Conservation (phyloP, 2,329 filamentous ascomycete species). For the Ilyonectria destructans region DNA sequence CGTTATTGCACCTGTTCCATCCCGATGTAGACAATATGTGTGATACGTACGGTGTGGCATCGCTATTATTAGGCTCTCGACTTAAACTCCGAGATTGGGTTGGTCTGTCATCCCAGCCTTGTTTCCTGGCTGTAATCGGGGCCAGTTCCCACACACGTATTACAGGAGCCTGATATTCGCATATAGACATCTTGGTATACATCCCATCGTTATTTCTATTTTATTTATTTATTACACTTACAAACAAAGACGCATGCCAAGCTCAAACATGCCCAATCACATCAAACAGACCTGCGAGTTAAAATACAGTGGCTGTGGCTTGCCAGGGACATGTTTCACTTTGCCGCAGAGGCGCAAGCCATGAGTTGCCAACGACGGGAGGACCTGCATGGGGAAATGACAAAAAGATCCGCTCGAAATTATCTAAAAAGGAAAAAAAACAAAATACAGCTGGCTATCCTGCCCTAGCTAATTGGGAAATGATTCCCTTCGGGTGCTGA, state of each 20-base stretch:
- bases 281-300: background rate
- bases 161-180: too few species aligned
- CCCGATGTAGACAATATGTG: background rate
- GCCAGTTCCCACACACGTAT: too few species aligned
- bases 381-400: slow-evolving; percentile 12
- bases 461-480: slow-evolving; percentile 42
- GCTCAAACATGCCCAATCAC: too few species aligned
- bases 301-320: slow-evolving; percentile 17
- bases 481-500: slow-evolving; percentile 44
- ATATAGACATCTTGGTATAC: too few species aligned
- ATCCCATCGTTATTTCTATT: too few species aligned
- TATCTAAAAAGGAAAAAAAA: slow-evolving; percentile 17
- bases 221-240: too few species aligned
- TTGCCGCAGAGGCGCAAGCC: slow-evolving; percentile 11
- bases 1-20: background rate
- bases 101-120: background rate
- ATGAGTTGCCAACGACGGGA: background rate
- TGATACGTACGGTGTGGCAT: background rate
- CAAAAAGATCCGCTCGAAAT: background rate
- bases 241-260: too few species aligned
- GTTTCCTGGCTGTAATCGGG: background rate
- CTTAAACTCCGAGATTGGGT: slow-evolving; percentile 24
- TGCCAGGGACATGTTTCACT: slow-evolving; percentile 26
- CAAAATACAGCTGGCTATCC: slow-evolving; percentile 35
- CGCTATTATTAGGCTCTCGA: background rate